These are phyloP conservation scores for Neonectria magnoliae DNA, from an alignment of 2,329 filamentous ascomycete genomes.

Conservation along the genomic window DNA sequence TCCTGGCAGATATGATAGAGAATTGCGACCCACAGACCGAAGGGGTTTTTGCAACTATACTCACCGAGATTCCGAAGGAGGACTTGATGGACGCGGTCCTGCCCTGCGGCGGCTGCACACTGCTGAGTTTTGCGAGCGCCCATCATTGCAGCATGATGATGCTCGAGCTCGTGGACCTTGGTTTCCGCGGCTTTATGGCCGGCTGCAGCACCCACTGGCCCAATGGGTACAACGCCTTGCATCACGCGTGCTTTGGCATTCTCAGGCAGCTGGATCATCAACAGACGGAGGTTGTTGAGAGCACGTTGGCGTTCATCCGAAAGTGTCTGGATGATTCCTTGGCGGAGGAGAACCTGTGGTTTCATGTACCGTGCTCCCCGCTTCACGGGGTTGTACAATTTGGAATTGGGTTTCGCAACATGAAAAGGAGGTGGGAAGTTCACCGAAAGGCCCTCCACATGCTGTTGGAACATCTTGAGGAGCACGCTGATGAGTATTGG, in stretches of 20 bases:
- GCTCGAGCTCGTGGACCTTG: conserved; percentile 34
- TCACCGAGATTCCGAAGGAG: conserved; percentile 27
- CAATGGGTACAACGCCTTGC: conserved; percentile 36
- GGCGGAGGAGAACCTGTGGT: conserved; percentile 30
- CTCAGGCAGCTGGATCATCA: conserved; percentile 23
- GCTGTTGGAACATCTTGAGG: conserved; percentile 30
- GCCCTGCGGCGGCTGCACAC: conserved; percentile 38
- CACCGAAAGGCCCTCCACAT: conserved; percentile 22
- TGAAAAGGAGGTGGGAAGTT: conserved; percentile 5
- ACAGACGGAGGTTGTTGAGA: conserved; percentile 1
- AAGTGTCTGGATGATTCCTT: conserved; percentile 37
- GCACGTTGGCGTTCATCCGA: conserved; percentile 19
- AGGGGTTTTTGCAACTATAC: conserved; percentile 22
- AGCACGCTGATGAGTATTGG: conserved; percentile 33
- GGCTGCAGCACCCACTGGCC: conserved; percentile 36
- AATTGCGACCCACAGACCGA: conserved; percentile 14
- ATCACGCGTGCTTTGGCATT: conserved; percentile 27
- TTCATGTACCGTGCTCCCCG: conserved; percentile 28
- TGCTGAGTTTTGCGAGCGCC: conserved; percentile 35
- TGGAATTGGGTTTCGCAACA: not conserved
- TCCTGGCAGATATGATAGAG: conserved; percentile 30
- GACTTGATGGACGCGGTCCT: conserved; percentile 31
- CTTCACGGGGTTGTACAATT: conserved; percentile 32
- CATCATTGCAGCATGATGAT: conserved; percentile 13
- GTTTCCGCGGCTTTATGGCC: conserved; percentile 30